Base-by-base conservation (phyloP, 2,329 filamentous ascomycete genomes). In the Ascochyta pisi region DNA sequence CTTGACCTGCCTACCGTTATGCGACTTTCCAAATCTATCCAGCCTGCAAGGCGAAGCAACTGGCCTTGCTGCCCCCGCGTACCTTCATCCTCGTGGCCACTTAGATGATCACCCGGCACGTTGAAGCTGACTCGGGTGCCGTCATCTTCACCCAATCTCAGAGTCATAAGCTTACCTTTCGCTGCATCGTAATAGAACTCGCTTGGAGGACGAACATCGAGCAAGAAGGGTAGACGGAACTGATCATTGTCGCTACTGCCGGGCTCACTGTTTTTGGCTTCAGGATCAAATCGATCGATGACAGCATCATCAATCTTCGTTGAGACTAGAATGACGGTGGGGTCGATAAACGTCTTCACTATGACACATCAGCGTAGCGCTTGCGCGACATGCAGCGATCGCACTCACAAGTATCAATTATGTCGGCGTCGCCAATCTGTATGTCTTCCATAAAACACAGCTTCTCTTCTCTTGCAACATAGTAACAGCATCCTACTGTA, bases 401-500 rank as follows among this genome's bases (percentile, higher is more conserved):
- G 22, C 15, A 72, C 78, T 62, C 58, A 81, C 80, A 66, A 43
- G 76, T 66, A 61, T 82, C 78, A 13, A 83, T 68, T 12, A 88
- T 78, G 33, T 91, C 87, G n/a, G 85, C 72, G n/a, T 86, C 87
- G 4, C 87, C 89, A 62, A 86, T 81, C 15, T 84, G 81, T 9
- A 91, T 82, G 63, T 97, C 93, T 69, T 94, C 87, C 70, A 96
- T 87, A 39, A 96, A 81, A 55, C 85, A 89, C 3, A 97, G 75
- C 33, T 82, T 86, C 66, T 90, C 87, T 35, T 92, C 86, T 24
- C 82, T 78, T 6, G 88, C 86, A 42, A 88, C 80, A 70, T 94
- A 96, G 70, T 94, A 96, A 41, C 91, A 89, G 73, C 92, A 97
- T 0, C 94, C 94, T 16, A 96, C 81, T 0, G 83, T 87, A 0